phyloP scores from a whole-genome alignment of 345 rosid species.

The Gossypium raimondii region DNA sequence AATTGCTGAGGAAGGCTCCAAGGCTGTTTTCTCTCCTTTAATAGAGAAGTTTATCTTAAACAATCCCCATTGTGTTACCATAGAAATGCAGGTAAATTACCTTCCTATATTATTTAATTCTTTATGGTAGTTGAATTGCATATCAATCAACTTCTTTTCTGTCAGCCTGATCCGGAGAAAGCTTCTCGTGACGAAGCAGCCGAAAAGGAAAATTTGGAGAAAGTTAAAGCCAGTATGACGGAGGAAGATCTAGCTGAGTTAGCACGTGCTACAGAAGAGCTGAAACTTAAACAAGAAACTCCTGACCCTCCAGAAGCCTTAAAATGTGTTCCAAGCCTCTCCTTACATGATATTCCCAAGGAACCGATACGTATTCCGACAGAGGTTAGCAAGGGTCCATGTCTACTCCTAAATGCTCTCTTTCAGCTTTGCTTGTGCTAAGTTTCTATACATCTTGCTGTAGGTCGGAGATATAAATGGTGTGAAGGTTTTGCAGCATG shows the following conservation, averaged over 20 bases:
- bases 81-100: slow-evolving; percentile 82
- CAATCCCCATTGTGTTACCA: slow-evolving; percentile 79
- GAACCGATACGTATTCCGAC: slow-evolving; percentile 70
- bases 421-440: slow-evolving; percentile 4
- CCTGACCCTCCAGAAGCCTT: slow-evolving; percentile 95
- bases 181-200: slow-evolving; percentile 78
- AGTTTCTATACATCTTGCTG: slow-evolving; percentile 3
- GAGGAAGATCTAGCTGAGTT: slow-evolving; percentile 92
- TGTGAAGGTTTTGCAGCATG: slow-evolving; percentile 82
- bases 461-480: slow-evolving; percentile 86
- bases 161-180: slow-evolving; percentile 90
- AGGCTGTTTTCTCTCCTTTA: slow-evolving; percentile 90
- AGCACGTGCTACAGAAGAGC: slow-evolving; percentile 79
- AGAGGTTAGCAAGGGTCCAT: slow-evolving; percentile 46
- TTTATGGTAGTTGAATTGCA: slow-evolving; percentile 14
- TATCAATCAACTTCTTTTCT: slow-evolving; percentile 24
- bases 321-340: slow-evolving; percentile 74
- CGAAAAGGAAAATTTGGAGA: slow-evolving; percentile 65
- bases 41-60: slow-evolving; percentile 80
- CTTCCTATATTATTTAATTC: slow-evolving; percentile 11
- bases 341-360: slow-evolving; percentile 77
- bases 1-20: slow-evolving; percentile 82
- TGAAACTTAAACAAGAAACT: slow-evolving; percentile 85
- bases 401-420: slow-evolving; percentile 2
- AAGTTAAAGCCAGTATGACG: slow-evolving; percentile 75